Evolutionary conservation across 192 early-diverging fungal genomes (phyloP), one percentile per base, ranked within the genome.

Genomic region (Rhizoclosmatium sp.): DNA sequence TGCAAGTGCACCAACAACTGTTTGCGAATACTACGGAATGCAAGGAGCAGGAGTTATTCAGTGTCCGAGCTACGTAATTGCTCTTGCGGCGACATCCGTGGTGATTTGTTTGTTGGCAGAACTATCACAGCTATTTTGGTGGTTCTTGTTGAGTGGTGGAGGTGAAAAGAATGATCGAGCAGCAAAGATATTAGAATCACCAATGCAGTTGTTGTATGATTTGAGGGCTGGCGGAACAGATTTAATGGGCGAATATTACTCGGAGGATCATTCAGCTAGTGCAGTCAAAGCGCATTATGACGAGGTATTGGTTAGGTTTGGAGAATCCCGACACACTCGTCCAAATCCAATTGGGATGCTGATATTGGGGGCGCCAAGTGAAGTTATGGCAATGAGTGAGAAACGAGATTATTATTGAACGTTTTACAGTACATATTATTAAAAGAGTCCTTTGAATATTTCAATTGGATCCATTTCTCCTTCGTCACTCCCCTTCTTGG

Each of bases 341-440:
- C 72, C 72, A 45, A 75, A 75, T 59, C 72, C 72, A 31, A 12
- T 75, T 47, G 72, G 72, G 44, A 75, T 64, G 60, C 60, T 75
- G 7, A 64, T 75, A 62, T 46, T 75, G 44, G 72, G 72, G 2
- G 31, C 58, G 31, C 72, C 72, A 12, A 45, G 72, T n/a, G 72
- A 75, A 62, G 72, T 75, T 7, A 75, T 75, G 59, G 72, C 72
- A 41, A 75, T 75, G 72, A 75, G 60, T 46, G 72, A 75, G 59
- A 75, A 75, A 46, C 56, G 72, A 7, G 72, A 75, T 23, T 75
- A 75, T 47, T 62, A 62, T 64, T 75, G 45, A 62, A 19, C 31
- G 21, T 4, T 2, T 40, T 40, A 12, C 62, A 65, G 12, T 12
- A 41, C 62, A 65, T 23, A 21, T 4, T 14, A 16, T 40, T 41